Evolutionary conservation across 768 basidiomycete species (phyloP), one percentile per base, ranked within the genome.

Genomic region (Russula compacta): DNA sequence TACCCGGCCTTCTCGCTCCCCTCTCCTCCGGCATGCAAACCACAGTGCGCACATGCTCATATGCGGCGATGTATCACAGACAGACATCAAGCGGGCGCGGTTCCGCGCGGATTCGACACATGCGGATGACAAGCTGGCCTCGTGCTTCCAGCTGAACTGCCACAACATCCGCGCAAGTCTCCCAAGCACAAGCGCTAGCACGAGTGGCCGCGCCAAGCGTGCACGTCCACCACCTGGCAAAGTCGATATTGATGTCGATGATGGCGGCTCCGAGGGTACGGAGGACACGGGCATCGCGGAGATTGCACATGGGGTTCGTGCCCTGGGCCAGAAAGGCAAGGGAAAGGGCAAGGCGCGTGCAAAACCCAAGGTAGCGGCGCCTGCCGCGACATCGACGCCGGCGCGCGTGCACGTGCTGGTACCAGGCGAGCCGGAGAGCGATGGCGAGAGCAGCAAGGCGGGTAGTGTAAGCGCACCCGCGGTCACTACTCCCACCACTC

Each of bases 71-170:
- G 24, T 48, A 46, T 14, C 52, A 40, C 61, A 90, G 88, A 85
- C 81, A 1, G 89, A 91, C 66, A 56, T 72, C 42, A 90, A 81
- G 72, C 86, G 89, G 48, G 89, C 89, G 0, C 78, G 88, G 6
- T 92, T 89, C 75, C 82, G 88, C 53, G 82, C 83, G 6, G 89
- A 92, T 71, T 86, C 89, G 15, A 83, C 85, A 1, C 72, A 75
- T 2, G 73, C 79, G 35, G 75, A 87, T 61, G 89, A 92, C 69
- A 90, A 84, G 69, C 78, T 91, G 58, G 71, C 72, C 1, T 80
- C 86, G 0, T 92, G 89, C 68, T 71, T 77, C 24, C 70, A 71
- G 4, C 67, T 81, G 11, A 78, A 82, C 33, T 91, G 88, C 64
- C 80, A 76, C 59, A 77, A 79, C 35, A 76, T 68, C 55, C 68